Conservation (phyloP, 352 stramenopile genomes). For the Labyrinthula sp. region DNA sequence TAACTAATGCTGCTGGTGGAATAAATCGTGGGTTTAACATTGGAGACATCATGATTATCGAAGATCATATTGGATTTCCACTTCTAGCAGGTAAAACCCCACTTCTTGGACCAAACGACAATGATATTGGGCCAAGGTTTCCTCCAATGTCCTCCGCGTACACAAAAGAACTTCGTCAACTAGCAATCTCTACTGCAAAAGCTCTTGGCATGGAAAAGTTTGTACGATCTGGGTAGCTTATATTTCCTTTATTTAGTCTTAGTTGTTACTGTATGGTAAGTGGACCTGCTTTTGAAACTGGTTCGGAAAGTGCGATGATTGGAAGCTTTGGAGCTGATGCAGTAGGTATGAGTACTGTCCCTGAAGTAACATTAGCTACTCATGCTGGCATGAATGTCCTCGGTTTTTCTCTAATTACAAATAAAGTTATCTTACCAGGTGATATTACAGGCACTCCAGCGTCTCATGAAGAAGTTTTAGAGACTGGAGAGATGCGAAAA, state of each 20-base stretch:
- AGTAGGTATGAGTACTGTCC: conserved; percentile 84
- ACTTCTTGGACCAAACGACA: conserved; percentile 55
- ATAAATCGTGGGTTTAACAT: conserved; percentile 74
- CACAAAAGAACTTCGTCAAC: conserved; percentile 53
- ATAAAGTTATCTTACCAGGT: conserved; percentile 36
- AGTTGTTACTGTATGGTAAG: conserved; percentile 58
- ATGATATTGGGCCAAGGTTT: conserved; percentile 68
- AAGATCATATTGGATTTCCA: conserved; percentile 77
- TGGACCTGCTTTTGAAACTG: conserved; percentile 82
- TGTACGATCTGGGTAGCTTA: conserved; percentile 12
- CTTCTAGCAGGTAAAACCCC: conserved; percentile 33
- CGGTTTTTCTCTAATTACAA: conserved; percentile 85
- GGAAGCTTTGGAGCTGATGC: conserved; percentile 63
- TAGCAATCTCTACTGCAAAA: conserved; percentile 53
- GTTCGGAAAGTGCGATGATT: conserved; percentile 74
- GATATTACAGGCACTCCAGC: conserved; percentile 13
- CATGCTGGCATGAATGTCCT: conserved; percentile 81
- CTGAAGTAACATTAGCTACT: conserved; percentile 77
- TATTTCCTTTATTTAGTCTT: conserved; percentile 4
- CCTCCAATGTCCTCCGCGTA: conserved; percentile 80
- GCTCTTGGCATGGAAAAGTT: conserved; percentile 39
- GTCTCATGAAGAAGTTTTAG: conserved; percentile 31
- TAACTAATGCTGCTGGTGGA: conserved; percentile 85
- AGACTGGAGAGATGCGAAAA: conserved; percentile 21
- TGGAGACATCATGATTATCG: conserved; percentile 85